Conservation (phyloP, 345 rosid species). For the Draba incana region DNA sequence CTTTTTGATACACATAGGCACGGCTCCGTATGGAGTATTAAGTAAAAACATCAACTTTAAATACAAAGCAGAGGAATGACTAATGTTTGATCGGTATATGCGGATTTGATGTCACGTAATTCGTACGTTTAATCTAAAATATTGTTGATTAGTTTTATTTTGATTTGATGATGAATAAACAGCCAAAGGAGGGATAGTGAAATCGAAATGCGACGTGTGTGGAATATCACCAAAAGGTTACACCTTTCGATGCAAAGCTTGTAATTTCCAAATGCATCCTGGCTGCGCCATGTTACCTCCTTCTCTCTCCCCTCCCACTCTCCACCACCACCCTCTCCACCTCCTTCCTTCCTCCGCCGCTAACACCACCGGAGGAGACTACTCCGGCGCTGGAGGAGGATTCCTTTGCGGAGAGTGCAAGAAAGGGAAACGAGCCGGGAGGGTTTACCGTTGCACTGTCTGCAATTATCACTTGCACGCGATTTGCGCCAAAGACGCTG, state of each 20-base stretch:
- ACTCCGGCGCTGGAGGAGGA: conserved; percentile 32
- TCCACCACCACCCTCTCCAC: conserved; percentile 62
- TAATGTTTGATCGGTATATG: no score
- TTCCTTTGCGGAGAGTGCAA: conserved; percentile 70
- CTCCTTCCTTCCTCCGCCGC: conserved; percentile 38
- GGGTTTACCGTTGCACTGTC: conserved; percentile 65
- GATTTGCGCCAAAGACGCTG: conserved; percentile 68
- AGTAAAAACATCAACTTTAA: no score
- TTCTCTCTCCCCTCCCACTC: conserved; percentile 52
- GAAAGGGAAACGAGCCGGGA: conserved; percentile 58
- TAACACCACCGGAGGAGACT: conserved; percentile 19
- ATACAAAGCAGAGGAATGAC: no score
- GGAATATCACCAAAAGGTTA: conserved; percentile 68
- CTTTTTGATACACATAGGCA: no score
- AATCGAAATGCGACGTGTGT: conserved; percentile 76
- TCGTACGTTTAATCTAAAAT: no score
- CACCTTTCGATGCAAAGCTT: conserved; percentile 66
- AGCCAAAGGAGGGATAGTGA: conserved; percentile 68
- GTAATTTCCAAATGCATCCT: conserved; percentile 85
- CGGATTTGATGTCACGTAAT: no score
- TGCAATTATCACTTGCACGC: conserved; percentile 85
- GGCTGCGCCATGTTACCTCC: conserved; percentile 74
- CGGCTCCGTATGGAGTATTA: no score
- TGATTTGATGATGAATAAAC: background rate
- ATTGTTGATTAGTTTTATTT: background rate